Percentiles rank a stretch among this genome's conserved stretches.
These are phyloP conservation scores for Pythium rishiriense DNA, from an alignment of 352 stramenopile species.

Conservation along the genomic window DNA sequence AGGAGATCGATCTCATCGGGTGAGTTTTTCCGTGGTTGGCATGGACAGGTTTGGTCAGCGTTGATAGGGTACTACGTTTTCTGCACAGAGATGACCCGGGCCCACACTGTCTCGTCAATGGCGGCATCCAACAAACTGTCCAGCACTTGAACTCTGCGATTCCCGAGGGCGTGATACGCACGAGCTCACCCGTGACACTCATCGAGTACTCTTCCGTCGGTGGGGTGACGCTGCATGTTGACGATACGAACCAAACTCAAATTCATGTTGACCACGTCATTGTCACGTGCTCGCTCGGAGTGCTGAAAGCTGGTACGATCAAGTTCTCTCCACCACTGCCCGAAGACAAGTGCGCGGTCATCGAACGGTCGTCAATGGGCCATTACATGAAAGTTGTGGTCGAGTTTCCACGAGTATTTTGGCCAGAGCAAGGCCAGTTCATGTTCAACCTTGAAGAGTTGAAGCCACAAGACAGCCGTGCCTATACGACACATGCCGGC, in stretches of 20 bases:
- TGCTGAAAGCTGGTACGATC: slow-evolving; percentile 46
- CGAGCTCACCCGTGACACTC: slow-evolving; percentile 12
- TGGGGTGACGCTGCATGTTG: slow-evolving; percentile 37
- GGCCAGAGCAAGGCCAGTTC: slow-evolving; percentile 46
- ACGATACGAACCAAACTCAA: slow-evolving; percentile 14
- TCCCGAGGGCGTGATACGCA: slow-evolving; percentile 4
- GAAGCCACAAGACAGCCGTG: neutral
- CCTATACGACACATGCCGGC: slow-evolving; percentile 16
- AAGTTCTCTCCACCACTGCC: slow-evolving; percentile 54
- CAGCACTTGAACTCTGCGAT: slow-evolving; percentile 29
- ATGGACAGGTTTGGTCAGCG: too few relatives aligned
- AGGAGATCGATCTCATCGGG: slow-evolving; percentile 53
- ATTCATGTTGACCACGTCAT: slow-evolving; percentile 47
- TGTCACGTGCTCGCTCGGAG: slow-evolving; percentile 56
- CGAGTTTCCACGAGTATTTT: slow-evolving; percentile 65
- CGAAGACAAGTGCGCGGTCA: slow-evolving; percentile 38
- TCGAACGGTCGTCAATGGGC: slow-evolving; percentile 56
- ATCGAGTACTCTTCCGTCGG: slow-evolving; percentile 27
- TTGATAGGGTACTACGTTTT: neutral
- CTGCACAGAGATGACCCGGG: slow-evolving; percentile 45
- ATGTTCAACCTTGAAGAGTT: slow-evolving; percentile 36
- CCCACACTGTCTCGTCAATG: slow-evolving; percentile 48
- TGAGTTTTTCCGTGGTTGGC: slow-evolving; percentile 20
- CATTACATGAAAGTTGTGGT: slow-evolving; percentile 82
- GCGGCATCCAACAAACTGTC: slow-evolving; percentile 55